Conservation (phyloP, 2,329 filamentous ascomycete genomes). For the Epichloe baconii region DNA sequence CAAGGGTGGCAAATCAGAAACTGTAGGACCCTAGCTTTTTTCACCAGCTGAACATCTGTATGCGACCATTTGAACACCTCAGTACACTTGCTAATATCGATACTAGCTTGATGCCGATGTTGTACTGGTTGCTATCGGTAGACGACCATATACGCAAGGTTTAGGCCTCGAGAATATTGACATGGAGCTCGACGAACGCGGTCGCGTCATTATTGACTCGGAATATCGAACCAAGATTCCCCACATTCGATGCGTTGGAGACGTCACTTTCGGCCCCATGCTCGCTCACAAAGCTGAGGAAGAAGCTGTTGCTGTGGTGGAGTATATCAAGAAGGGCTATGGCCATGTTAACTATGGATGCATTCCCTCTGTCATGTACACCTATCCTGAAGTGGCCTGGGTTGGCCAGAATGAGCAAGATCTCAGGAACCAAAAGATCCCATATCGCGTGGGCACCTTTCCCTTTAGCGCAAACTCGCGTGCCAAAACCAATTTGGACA, state of each 20-base stretch:
- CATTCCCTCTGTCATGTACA: conserved; percentile 99
- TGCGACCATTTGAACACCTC: background rate
- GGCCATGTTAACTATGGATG: conserved; percentile 98
- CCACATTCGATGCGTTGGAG: conserved; percentile 93
- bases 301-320: conserved; percentile 85
- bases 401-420: conserved; percentile 97
- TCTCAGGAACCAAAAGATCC: conserved; percentile 75
- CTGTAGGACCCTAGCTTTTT: conserved; percentile 39
- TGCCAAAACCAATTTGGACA: conserved; percentile 96
- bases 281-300: conserved; percentile 99
- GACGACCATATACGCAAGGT: conserved; percentile 83
- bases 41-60: background rate
- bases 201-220: conserved; percentile 91
- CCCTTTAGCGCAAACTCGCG: conserved; percentile 97
- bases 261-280: conserved; percentile 96
- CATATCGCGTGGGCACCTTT: conserved; percentile 89
- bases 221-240: conserved; percentile 97
- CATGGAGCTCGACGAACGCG: conserved; percentile 81
- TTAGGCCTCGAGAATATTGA: conserved; percentile 91
- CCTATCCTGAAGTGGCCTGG: conserved; percentile 96
- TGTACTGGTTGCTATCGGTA: conserved; percentile 91
- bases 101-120: conserved; percentile 82
- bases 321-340: conserved; percentile 96
- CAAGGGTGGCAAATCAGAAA: conserved; percentile 93
- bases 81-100: conserved; percentile 10